phyloP scores from a whole-genome alignment of 441 rosid species.

The Corymbia calophylla region DNA sequence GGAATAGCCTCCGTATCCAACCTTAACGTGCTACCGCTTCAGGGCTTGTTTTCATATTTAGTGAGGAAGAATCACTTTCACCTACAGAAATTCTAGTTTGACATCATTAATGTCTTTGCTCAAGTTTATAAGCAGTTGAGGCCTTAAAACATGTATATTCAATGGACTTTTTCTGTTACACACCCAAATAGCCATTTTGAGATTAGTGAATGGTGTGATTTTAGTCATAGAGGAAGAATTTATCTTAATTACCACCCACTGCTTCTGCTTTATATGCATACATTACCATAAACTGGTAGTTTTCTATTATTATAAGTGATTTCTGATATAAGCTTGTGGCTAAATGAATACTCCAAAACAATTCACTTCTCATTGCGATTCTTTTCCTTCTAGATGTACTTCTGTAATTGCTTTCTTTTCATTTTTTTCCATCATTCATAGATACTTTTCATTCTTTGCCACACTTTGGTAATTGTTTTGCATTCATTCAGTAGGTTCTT shows the following conservation, averaged over 20 bases:
- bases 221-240: background rate
- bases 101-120: background rate
- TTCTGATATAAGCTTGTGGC: background rate
- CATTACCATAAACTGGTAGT: background rate
- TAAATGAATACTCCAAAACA: background rate
- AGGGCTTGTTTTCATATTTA: too few species aligned
- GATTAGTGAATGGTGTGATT: background rate
- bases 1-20: too few species aligned
- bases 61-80: too few species aligned
- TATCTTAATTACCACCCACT: background rate
- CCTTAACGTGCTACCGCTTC: too few species aligned
- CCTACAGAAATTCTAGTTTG: background rate
- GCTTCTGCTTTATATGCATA: background rate
- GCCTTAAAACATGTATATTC: background rate
- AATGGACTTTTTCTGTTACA: background rate
- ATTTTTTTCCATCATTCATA: background rate
- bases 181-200: background rate
- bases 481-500: background rate
- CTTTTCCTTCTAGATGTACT: background rate
- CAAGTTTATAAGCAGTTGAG: background rate
- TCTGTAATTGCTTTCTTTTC: background rate
- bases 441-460: too few species aligned
- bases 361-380: background rate
- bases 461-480: too few species aligned
- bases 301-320: background rate